A percentile compares a stretch with the other conserved stretches of the same genome.
Evolutionary conservation across 2,329 filamentous ascomycete species (phyloP).

Genomic region (Mycogone perniciosa): DNA sequence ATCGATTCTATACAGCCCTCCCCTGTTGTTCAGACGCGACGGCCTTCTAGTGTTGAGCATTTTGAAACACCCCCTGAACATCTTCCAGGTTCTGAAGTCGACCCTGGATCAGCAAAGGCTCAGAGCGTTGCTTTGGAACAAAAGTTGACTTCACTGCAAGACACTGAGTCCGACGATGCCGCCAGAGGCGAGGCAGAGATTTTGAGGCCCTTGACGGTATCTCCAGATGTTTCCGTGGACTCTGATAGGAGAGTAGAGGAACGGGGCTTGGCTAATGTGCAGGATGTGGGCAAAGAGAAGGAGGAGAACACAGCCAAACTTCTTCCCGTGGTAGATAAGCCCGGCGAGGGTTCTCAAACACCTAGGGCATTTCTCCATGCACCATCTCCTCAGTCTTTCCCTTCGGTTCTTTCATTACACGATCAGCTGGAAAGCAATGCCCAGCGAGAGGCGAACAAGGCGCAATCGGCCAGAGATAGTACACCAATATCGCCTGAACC

Average conservation of each 20-base stretch:
- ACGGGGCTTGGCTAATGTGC: neutral
- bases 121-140: slow-evolving; percentile 2
- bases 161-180: neutral
- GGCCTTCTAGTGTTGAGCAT: neutral
- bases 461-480: neutral
- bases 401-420: slow-evolving; percentile 1
- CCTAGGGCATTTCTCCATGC: neutral
- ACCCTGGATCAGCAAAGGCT: neutral
- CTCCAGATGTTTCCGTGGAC: slow-evolving; percentile 10
- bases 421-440: slow-evolving; percentile 1
- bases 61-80: slow-evolving; percentile 1
- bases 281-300: neutral
- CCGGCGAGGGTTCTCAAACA: neutral
- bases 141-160: neutral
- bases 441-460: neutral
- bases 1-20: neutral
- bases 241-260: slow-evolving; percentile 7
- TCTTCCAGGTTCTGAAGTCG: neutral
- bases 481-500: slow-evolving; percentile 2
- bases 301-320: neutral
- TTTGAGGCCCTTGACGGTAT: slow-evolving; percentile 7
- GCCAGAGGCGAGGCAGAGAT: slow-evolving; percentile 1
- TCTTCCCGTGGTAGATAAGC: neutral
- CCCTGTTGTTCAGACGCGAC: neutral
- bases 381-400: slow-evolving; percentile 9